These are phyloP conservation scores for Sarocladium kiliense DNA, from an alignment of 2,329 filamentous ascomycete genomes.

Conservation along the genomic window DNA sequence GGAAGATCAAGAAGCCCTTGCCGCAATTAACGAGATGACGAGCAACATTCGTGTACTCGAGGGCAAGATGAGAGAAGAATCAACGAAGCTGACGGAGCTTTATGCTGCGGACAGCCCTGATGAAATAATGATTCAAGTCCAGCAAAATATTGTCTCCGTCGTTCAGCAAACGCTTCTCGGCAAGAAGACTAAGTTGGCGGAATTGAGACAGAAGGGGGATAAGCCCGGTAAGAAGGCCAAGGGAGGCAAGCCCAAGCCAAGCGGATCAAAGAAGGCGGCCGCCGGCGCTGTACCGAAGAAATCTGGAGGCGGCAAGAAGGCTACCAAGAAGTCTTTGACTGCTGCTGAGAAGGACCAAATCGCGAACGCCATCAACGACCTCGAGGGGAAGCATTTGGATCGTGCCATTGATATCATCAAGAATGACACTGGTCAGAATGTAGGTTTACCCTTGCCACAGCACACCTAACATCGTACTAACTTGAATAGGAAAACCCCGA, in stretches of 20 bases:
- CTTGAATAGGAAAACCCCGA: slow-evolving; percentile 48
- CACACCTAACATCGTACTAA: background rate
- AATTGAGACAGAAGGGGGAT: slow-evolving; percentile 32
- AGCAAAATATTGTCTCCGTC: slow-evolving; percentile 57
- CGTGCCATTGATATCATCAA: slow-evolving; percentile 87
- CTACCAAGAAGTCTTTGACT: slow-evolving; percentile 52
- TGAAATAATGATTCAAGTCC: slow-evolving; percentile 47
- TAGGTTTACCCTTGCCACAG: background rate
- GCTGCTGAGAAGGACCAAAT: slow-evolving; percentile 87
- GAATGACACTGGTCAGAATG: slow-evolving; percentile 68
- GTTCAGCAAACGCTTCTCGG: slow-evolving; percentile 69
- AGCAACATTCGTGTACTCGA: slow-evolving; percentile 28
- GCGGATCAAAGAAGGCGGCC: slow-evolving; percentile 37
- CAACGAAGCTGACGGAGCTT: slow-evolving; percentile 51
- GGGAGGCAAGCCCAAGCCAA: slow-evolving; percentile 48
- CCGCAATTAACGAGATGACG: slow-evolving; percentile 39
- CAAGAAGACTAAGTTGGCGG: slow-evolving; percentile 61
- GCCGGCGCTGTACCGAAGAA: slow-evolving; percentile 28
- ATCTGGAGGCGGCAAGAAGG: slow-evolving; percentile 36
- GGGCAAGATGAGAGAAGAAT: slow-evolving; percentile 49
- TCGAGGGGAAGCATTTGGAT: slow-evolving; percentile 72
- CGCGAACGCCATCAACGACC: slow-evolving; percentile 74
- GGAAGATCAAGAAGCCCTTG: slow-evolving; percentile 29
- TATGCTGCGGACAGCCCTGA: slow-evolving; percentile 47
- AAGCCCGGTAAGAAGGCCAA: slow-evolving; percentile 55